Conservation (phyloP, 2,329 filamentous ascomycete species). For the Rutstroemia sp. region DNA sequence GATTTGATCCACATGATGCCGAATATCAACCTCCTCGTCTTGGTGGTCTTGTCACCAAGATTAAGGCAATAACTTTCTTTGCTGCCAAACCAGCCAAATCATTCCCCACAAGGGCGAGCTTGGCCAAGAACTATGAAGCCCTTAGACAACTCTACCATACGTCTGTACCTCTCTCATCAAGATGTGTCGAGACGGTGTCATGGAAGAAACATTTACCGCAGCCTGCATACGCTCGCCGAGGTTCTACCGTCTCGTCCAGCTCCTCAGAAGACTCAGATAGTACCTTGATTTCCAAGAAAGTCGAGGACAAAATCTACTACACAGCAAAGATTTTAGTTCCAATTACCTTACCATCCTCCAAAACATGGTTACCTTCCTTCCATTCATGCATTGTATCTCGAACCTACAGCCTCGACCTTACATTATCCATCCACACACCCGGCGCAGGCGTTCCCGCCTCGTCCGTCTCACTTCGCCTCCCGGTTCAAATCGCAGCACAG, state of each 20-base stretch:
- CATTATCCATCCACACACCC: conserved; percentile 46
- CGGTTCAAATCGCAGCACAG: conserved; percentile 26
- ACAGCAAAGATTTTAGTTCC: conserved; percentile 57
- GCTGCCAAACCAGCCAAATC: conserved; percentile 15
- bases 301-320: conserved; percentile 34
- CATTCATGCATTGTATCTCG: conserved; percentile 61
- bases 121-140: conserved; percentile 18
- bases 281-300: conserved; percentile 1
- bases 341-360: conserved; percentile 50
- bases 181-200: conserved; percentile 26
- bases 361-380: conserved; percentile 61
- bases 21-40: conserved; percentile 25
- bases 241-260: conserved; percentile 23
- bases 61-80: conserved; percentile 26
- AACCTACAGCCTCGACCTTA: conserved; percentile 52
- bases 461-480: conserved; percentile 25
- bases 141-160: conserved; percentile 21
- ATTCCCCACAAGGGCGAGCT: conserved; percentile 17
- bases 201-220: conserved; percentile 24
- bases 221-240: conserved; percentile 17
- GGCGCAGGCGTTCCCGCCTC: conserved; percentile 33
- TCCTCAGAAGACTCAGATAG: conserved; percentile 22
- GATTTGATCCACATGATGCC: conserved; percentile 26
- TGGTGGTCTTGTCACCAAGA: conserved; percentile 25
- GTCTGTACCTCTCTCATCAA: conserved; percentile 23